These are phyloP conservation scores for Naganishia cerealis DNA, from an alignment of 1,284 basidiomycete genomes.

Conservation along the genomic window DNA sequence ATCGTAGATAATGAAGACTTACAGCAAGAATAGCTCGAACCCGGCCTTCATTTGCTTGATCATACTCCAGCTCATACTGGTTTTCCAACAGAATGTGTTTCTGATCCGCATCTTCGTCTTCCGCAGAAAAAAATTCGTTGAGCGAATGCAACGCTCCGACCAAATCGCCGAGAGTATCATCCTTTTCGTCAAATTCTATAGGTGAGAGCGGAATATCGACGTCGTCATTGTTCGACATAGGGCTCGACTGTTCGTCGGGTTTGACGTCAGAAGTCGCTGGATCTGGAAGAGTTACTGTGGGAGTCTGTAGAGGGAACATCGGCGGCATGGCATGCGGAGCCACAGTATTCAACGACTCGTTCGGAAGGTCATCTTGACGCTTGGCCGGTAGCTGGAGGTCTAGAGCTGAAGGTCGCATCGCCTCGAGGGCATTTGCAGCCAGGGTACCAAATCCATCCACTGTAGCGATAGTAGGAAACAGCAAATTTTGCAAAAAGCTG, in stretches of 20 bases:
- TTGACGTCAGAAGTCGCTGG: neutral
- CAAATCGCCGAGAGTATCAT: constrained; percentile 75
- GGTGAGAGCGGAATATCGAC: constrained; percentile 16
- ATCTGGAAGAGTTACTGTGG: neutral
- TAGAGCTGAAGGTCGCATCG: constrained; percentile 19
- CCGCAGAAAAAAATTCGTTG: constrained; percentile 71
- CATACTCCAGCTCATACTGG: constrained; percentile 11
- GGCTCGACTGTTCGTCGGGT: neutral
- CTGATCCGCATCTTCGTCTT: constrained; percentile 55
- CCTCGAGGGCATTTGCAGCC: constrained; percentile 16
- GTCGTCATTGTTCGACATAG: constrained; percentile 7
- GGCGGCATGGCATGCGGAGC: neutral
- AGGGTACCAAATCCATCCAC: constrained; percentile 19
- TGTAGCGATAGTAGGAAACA: constrained; percentile 17
- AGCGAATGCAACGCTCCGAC: constrained; percentile 83
- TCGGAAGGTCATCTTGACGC: neutral
- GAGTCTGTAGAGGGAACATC: neutral
- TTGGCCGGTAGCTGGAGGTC: constrained; percentile 9
- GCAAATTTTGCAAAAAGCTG: constrained; percentile 16
- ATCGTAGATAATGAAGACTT: neutral
- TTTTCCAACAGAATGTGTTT: constrained; percentile 16
- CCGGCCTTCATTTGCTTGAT: constrained; percentile 16
- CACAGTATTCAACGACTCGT: neutral
- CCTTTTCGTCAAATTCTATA: constrained; percentile 55
- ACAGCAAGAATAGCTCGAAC: constrained; percentile 20